Evolutionary conservation across 257 asterid species (phyloP).

Genomic region (Salvia miltiorrhiza): DNA sequence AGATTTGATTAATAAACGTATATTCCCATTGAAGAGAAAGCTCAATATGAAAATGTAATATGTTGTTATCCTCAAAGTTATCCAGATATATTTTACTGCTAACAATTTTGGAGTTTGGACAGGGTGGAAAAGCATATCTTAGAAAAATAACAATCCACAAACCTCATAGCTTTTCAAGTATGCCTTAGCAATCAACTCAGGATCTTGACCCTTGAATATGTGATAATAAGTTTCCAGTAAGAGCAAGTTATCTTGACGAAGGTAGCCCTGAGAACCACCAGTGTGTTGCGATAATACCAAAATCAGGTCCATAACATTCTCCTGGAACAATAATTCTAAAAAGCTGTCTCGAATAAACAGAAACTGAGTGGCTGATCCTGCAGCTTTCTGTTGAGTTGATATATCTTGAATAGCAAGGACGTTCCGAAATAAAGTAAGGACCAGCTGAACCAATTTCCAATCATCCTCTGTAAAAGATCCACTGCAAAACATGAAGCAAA

Average conservation of each 20-base stretch:
- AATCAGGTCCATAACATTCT: constrained; percentile 90
- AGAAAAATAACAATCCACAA: constrained; percentile 20
- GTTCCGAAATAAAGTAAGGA: constrained; percentile 84
- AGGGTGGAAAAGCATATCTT: no score
- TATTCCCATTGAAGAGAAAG: no score
- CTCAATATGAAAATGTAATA: no score
- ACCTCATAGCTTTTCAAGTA: constrained; percentile 64
- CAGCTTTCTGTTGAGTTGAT: constrained; percentile 74
- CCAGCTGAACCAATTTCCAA: constrained; percentile 95
- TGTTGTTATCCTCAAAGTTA: no score
- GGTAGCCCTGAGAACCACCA: constrained; percentile 65
- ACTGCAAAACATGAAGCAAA: constrained; percentile 43
- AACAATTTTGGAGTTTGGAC: no score
- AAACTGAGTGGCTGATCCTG: constrained; percentile 68
- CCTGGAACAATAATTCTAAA: constrained; percentile 67
- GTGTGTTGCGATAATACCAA: constrained; percentile 74
- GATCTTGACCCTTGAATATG: constrained; percentile 85
- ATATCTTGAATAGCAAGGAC: constrained; percentile 84
- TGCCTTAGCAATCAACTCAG: constrained; percentile 70
- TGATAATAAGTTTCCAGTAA: constrained; percentile 70
- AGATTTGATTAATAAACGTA: background rate
- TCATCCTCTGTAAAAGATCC: constrained; percentile 90
- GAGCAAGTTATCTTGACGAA: constrained; percentile 90
- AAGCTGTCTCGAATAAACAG: constrained; percentile 72
- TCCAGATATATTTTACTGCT: no score